Conservation (phyloP, 192 early-diverging fungal species). For the Rhizophagus sp. region DNA sequence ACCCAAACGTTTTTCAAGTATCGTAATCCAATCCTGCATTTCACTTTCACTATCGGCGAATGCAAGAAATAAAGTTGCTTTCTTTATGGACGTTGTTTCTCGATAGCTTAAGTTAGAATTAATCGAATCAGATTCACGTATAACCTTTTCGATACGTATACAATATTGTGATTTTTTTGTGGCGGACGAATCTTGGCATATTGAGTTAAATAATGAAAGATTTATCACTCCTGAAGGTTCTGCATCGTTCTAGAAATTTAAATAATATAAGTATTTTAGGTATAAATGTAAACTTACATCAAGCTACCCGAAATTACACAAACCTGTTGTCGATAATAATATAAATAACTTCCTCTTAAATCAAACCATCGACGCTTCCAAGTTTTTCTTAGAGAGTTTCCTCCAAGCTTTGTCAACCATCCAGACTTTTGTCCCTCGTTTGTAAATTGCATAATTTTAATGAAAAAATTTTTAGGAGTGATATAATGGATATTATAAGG, state of each 20-base stretch:
- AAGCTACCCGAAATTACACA: background rate
- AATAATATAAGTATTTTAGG: background rate
- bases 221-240: slow-evolving; percentile 27
- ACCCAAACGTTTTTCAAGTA: slow-evolving; percentile 22
- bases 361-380: slow-evolving; percentile 30
- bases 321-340: slow-evolving; percentile 31
- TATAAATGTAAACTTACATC: background rate
- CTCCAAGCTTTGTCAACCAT: slow-evolving; percentile 30
- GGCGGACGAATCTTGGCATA: slow-evolving; percentile 10
- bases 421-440: slow-evolving; percentile 23
- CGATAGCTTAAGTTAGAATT: slow-evolving; percentile 14
- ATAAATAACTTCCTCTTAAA: slow-evolving; percentile 27
- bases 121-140: slow-evolving; percentile 17
- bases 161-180: slow-evolving; percentile 32
- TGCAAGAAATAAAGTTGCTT: slow-evolving; percentile 12
- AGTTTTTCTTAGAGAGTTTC: slow-evolving; percentile 29
- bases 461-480: no score
- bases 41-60: slow-evolving; percentile 27
- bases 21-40: slow-evolving; percentile 24
- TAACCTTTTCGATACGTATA: slow-evolving; percentile 27
- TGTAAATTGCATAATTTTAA: slow-evolving; percentile 11
- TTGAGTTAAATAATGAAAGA: slow-evolving; percentile 16
- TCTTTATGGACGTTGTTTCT: background rate
- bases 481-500: background rate
- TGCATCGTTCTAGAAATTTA: background rate